Evolutionary conservation across 1,139 yeast species (phyloP).

Genomic region (Lodderomyces theae): DNA sequence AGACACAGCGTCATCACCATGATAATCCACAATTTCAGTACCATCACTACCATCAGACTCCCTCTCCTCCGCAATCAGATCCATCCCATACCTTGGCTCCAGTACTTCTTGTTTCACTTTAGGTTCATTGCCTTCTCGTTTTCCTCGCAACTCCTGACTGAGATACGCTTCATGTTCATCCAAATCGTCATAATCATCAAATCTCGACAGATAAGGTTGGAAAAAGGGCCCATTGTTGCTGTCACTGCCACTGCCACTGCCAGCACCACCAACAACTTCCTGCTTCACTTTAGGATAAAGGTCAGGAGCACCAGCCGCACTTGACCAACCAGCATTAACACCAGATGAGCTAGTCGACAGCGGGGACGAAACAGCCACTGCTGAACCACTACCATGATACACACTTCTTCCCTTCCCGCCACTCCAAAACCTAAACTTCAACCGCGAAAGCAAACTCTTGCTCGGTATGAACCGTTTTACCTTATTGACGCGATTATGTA

Average conservation of each 20-base stretch:
- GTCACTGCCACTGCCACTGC: no score
- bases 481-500: background rate
- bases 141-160: background rate
- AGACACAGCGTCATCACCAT: constrained; percentile 1
- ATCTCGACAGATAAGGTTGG: background rate
- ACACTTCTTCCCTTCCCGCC: no score
- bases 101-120: background rate
- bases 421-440: background rate
- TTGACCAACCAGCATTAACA: background rate
- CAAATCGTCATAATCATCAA: background rate
- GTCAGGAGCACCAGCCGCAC: background rate
- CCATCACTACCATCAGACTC: background rate
- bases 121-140: background rate
- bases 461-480: background rate
- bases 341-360: background rate
- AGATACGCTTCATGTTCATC: constrained; percentile 1
- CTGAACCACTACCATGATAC: no score
- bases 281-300: constrained; percentile 1
- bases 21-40: constrained; percentile 1
- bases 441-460: background rate
- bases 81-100: background rate
- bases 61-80: background rate
- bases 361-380: background rate
- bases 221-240: background rate
- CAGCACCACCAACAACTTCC: no score